Evolutionary conservation across 2,329 filamentous ascomycete genomes (phyloP), one percentile per base, ranked within the genome.

Genomic region (Corniculantispora saksenae): DNA sequence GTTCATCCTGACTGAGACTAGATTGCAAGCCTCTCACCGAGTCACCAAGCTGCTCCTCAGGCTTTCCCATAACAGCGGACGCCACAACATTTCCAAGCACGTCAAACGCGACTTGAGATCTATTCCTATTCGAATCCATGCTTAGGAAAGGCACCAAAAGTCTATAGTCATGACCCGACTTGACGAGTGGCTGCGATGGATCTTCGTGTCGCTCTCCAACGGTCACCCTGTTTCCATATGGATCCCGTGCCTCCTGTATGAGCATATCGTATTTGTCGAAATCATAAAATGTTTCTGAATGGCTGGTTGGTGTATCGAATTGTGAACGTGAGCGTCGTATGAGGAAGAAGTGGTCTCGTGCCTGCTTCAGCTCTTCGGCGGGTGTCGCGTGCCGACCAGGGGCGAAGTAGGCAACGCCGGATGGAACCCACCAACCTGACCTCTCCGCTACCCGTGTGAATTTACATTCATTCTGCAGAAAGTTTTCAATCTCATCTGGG

Each of bases 41-140:
- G 55, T 67, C 66, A 17, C 66, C 66, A 10, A 59, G 32, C 19
- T 45, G 47, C 19, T 65, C 66, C 12, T 65, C 66, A 5, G 51
- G 50, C 32, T 65, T 67, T 21, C 66, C 66, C 47, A 62, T 58
- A 25, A 40, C 54, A 38, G 63, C 61, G 5, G 53, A 56, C 23
- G 61, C 61, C 9, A 63, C 54, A 21, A 58, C 53, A 43, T 63
- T 63, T 19, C 66, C 62, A 13, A 59, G 23, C n/a, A 61, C n/a
- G 38, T 65, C 50, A 27, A 61, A 67, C 8, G 47, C n/a, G 25
- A 58, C 58, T 21, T 55, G n/a, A 12, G 51, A 59, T 29, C 47
- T 57, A 32, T 67, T 67, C 40, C 63, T 29, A 21, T 67, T 67
- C 21, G 58, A 50, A 38, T 67, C 66, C 56, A 53, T 66, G 32